Evolutionary conservation across 805 yeast species (phyloP).

Genomic region (Starmerella lactis-condensi): DNA sequence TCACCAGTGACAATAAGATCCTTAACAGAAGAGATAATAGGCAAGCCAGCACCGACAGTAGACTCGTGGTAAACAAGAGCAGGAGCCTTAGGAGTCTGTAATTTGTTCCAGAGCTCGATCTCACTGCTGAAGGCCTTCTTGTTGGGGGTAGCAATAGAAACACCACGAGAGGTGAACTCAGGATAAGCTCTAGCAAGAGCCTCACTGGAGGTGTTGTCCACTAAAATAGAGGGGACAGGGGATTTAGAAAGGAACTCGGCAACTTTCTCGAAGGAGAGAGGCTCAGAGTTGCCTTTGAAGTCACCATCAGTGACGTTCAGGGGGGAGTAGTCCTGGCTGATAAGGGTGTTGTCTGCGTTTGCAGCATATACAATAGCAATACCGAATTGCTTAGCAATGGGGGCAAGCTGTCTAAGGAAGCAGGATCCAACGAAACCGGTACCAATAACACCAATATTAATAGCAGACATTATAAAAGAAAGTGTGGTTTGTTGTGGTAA

Average conservation of each 20-base stretch:
- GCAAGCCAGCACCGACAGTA: slow-evolving; percentile 96
- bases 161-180: slow-evolving; percentile 49
- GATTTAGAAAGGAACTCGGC: slow-evolving; percentile 45
- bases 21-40: slow-evolving; percentile 71
- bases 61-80: slow-evolving; percentile 93
- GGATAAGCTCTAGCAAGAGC: slow-evolving; percentile 63
- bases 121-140: slow-evolving; percentile 88
- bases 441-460: slow-evolving; percentile 54
- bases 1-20: slow-evolving; percentile 89
- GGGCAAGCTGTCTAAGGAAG: slow-evolving; percentile 59
- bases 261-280: slow-evolving; percentile 40
- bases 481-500: no score
- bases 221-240: slow-evolving; percentile 57
- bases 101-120: slow-evolving; percentile 53
- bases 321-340: slow-evolving; percentile 52
- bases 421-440: slow-evolving; percentile 94
- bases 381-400: slow-evolving; percentile 29
- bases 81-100: slow-evolving; percentile 39
- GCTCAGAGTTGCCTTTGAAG: slow-evolving; percentile 29
- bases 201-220: slow-evolving; percentile 86
- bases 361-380: slow-evolving; percentile 72
- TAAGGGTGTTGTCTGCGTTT: slow-evolving; percentile 49
- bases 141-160: slow-evolving; percentile 94
- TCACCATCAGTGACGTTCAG: slow-evolving; percentile 45
- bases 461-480: slow-evolving; percentile 1